A percentile compares a stretch with the other conserved stretches of the same genome.
phyloP scores from a whole-genome alignment of 805 yeast genomes.

The Candida ovalis region DNA sequence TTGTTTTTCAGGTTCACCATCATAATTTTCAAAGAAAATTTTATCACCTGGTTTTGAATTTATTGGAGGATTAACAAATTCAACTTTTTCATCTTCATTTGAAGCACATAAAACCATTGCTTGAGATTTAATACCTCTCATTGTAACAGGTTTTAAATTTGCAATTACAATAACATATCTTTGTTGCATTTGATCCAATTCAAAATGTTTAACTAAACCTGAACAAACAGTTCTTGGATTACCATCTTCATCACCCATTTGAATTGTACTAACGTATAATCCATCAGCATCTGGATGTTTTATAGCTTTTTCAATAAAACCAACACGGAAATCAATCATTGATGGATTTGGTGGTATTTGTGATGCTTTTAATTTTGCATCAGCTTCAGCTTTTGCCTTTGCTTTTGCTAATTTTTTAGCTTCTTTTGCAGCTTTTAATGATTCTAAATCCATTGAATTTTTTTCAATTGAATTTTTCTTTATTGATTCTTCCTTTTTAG shows the following conservation, averaged over 20 bases:
- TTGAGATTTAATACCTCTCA: conserved; percentile 94
- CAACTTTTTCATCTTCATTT: conserved; percentile 62
- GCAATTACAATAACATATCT: conserved; percentile 89
- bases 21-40: conserved; percentile 88
- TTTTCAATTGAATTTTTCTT: conserved; percentile 3
- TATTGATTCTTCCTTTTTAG: conserved; percentile 9
- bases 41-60: conserved; percentile 95
- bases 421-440: conserved; percentile 32
- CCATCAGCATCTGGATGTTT: conserved; percentile 98
- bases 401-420: conserved; percentile 43
- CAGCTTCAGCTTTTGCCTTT: conserved; percentile 54
- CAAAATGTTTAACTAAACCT: conserved; percentile 85
- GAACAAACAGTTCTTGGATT: conserved; percentile 98
- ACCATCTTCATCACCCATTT: conserved; percentile 95
- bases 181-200: conserved; percentile 93
- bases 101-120: conserved; percentile 98
- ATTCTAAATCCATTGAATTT: conserved; percentile 28
- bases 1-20: conserved; percentile 85
- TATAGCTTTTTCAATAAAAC: conserved; percentile 92
- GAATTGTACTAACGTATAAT: conserved; percentile 92
- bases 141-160: conserved; percentile 93
- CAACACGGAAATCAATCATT: conserved; percentile 88
- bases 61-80: conserved; percentile 91
- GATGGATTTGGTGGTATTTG: conserved; percentile 75
- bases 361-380: conserved; percentile 51